Evolutionary conservation across 2,329 filamentous ascomycete genomes (phyloP), one percentile per base, ranked within the genome.

Genomic region (Phyllosticta paracitricarpa): DNA sequence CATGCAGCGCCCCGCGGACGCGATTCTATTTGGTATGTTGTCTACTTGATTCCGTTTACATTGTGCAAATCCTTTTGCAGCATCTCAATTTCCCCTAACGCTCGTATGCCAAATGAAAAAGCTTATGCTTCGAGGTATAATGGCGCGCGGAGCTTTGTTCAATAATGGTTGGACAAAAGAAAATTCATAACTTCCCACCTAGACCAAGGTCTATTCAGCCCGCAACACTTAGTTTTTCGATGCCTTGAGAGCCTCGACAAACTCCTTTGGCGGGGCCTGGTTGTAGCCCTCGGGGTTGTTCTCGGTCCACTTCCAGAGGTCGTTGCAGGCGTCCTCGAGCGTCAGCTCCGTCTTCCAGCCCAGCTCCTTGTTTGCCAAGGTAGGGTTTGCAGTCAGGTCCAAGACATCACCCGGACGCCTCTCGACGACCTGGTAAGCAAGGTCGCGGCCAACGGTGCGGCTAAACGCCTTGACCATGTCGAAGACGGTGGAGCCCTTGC

Each of bases 401-500:
- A 99, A 81, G 19, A 99, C 94, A 71, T 99, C 94, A 60, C 94
- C 94, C 51, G 86, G 84, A 70, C 94, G 83, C 69, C 94, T 86
- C 51, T 82, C 85, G 8, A 88, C 89, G 62, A 97, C 88, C 73
- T 97, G 82, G 78, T 97, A 97, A 48, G 88, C 83, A 26, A 99
- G 82, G 62, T 94, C 85, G 57, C 86, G 88, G 64, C 94, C 94
- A 24, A 97, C 92, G 19, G 90, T 91, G 57, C 84, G 77, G 77
- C 86, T 89, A 79, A 99, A 99, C 59, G 94, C 92, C 68, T 93
- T 90, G 83, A 99, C 87, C 80, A 99, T 99, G 74, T 99, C 92
- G 72, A 92, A 94, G 62, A 99, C 94, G 24, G 94, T 99, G 76
- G 89, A 95, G 68, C 94, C 94, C 68, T 88, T 90, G 64, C 94